These are phyloP conservation scores for Pseudocercospora musae DNA, from an alignment of 2,329 filamentous ascomycete genomes.

Conservation along the genomic window DNA sequence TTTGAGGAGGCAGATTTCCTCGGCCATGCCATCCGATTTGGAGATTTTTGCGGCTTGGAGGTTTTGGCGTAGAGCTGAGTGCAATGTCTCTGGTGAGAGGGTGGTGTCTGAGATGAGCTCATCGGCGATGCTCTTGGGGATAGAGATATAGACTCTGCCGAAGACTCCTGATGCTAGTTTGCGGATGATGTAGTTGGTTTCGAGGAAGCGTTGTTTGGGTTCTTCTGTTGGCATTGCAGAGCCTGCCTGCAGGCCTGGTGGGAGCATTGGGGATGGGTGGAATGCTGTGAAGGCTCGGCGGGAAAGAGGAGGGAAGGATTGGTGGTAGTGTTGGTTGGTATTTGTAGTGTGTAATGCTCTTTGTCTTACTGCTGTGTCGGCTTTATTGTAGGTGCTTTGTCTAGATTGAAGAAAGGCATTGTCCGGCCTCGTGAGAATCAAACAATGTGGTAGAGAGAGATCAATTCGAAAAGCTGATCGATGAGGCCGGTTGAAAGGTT, in stretches of 20 bases:
- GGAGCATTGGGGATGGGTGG: background rate
- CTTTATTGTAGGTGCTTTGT: background rate
- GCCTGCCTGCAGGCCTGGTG: background rate
- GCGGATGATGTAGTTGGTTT: background rate
- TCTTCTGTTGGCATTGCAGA: background rate
- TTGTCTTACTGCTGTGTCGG: background rate
- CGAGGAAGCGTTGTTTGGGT: background rate
- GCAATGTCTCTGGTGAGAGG: background rate
- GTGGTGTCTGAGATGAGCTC: background rate
- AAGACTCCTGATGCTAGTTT: background rate
- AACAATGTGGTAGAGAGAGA: background rate
- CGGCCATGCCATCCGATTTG: background rate
- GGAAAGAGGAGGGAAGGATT: background rate
- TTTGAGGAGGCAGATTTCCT: background rate
- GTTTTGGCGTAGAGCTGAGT: background rate
- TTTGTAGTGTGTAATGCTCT: background rate
- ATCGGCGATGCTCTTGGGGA: background rate
- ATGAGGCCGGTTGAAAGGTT: background rate
- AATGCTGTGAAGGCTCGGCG: background rate
- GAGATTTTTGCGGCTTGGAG: background rate
- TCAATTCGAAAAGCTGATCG: no score
- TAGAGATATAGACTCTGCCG: background rate
- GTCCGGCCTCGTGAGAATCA: background rate
- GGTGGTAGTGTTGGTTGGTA: background rate
- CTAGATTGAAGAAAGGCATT: background rate